These are phyloP conservation scores for Sherardia arvensis DNA, from an alignment of 257 asterid genomes.

Conservation along the genomic window DNA sequence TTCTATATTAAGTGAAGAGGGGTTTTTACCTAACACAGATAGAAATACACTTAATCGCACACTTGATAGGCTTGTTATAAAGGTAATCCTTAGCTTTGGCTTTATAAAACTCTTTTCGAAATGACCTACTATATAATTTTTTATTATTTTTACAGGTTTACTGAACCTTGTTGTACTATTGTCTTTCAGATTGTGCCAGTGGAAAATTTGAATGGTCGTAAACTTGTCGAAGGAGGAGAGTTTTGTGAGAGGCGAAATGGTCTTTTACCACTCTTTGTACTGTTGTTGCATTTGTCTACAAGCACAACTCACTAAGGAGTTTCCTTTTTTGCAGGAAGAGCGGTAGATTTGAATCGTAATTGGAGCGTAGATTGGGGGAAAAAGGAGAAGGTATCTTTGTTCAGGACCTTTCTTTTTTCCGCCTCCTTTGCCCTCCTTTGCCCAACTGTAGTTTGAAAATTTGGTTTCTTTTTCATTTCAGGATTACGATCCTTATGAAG, in stretches of 20 bases:
- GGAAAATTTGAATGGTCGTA: slow-evolving; percentile 92
- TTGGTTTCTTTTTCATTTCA: slow-evolving; percentile 17
- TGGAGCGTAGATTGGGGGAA: slow-evolving; percentile 99
- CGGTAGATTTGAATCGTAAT: slow-evolving; percentile 91
- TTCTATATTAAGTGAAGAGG: slow-evolving; percentile 91
- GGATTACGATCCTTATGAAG: slow-evolving; percentile 98
- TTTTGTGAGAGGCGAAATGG: slow-evolving; percentile 98
- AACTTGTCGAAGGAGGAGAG: slow-evolving; percentile 88
- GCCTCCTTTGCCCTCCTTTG: background rate
- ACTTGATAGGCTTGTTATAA: slow-evolving; percentile 72
- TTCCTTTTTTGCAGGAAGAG: slow-evolving; percentile 62
- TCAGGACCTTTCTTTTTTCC: background rate
- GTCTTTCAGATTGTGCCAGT: slow-evolving; percentile 69
- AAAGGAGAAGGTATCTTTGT: slow-evolving; percentile 67
- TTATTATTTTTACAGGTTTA: background rate
- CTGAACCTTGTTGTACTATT: slow-evolving; percentile 2
- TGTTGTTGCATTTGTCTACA: slow-evolving; percentile 9
- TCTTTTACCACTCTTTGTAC: slow-evolving; percentile 16
- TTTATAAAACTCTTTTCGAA: background rate
- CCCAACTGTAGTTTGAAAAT: background rate
- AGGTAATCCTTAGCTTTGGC: slow-evolving; percentile 36
- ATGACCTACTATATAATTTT: no score
- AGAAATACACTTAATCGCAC: slow-evolving; percentile 50
- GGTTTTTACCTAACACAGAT: slow-evolving; percentile 67
- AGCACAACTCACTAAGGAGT: slow-evolving; percentile 8